phyloP scores from a whole-genome alignment of 768 basidiomycete genomes.

The Cystobasidium ongulense region DNA sequence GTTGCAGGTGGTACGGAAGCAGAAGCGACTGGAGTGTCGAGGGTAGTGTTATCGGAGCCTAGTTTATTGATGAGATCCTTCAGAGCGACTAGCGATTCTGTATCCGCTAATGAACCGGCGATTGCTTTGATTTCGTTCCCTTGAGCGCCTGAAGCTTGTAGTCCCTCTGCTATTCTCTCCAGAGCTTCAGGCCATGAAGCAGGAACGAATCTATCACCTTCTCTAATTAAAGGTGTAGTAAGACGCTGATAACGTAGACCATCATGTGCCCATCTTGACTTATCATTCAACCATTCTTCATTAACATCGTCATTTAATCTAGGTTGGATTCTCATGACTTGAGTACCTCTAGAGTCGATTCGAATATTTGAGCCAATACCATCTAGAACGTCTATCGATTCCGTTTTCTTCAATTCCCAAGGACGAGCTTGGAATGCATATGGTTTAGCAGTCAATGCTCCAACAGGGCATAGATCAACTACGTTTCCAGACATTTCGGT shows the following conservation, averaged over 20 bases:
- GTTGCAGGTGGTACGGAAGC: constrained; percentile 56
- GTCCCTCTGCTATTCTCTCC: constrained; percentile 65
- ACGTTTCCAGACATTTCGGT: constrained; percentile 96
- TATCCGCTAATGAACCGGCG: constrained; percentile 85
- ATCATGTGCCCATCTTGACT: constrained; percentile 93
- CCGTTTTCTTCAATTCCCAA: constrained; percentile 98
- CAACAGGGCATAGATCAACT: constrained; percentile 94
- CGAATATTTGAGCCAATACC: constrained; percentile 94
- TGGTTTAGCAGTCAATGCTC: constrained; percentile 94
- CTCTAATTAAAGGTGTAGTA: constrained; percentile 79
- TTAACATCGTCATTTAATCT: constrained; percentile 95
- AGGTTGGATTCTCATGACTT: constrained; percentile 96
- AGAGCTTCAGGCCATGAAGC: constrained; percentile 88
- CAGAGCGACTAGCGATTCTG: constrained; percentile 82
- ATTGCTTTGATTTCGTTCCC: constrained; percentile 91
- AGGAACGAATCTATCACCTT: constrained; percentile 83
- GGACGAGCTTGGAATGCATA: constrained; percentile 95
- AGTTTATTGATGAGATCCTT: constrained; percentile 88
- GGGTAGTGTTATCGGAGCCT: constrained; percentile 83
- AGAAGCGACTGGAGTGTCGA: constrained; percentile 65
- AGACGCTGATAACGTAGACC: constrained; percentile 90
- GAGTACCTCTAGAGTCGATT: constrained; percentile 85
- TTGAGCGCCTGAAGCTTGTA: constrained; percentile 67
- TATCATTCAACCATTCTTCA: constrained; percentile 99
- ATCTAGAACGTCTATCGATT: constrained; percentile 89